Conservation (phyloP, 495 filamentous ascomycete species). For the Neurospora cerealis region DNA sequence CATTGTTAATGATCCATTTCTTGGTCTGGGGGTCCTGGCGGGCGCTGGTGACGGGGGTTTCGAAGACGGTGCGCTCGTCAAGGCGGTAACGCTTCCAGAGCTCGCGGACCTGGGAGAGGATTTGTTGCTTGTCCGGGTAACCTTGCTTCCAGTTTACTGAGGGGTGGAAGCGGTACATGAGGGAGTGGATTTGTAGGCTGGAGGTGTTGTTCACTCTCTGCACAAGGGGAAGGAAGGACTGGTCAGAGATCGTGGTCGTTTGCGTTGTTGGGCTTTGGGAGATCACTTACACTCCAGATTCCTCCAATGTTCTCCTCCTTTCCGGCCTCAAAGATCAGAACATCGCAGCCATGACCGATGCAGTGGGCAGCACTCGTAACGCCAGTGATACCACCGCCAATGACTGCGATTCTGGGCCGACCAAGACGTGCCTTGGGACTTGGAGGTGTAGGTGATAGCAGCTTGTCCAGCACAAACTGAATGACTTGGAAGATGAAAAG, state of each 20-base stretch:
- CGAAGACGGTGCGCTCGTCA: constrained; percentile 58
- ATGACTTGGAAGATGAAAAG: constrained; percentile 55
- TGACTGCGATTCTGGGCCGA: constrained; percentile 64
- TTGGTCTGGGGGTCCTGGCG: constrained; percentile 53
- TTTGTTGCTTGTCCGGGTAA: constrained; percentile 66
- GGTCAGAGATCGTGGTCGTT: not conserved
- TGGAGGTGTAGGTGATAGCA: constrained; percentile 63
- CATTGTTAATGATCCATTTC: constrained; percentile 70
- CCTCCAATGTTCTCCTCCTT: constrained; percentile 56
- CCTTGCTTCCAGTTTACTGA: constrained; percentile 62
- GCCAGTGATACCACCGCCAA: constrained; percentile 75
- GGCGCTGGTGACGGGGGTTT: constrained; percentile 55
- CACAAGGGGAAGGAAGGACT: not conserved
- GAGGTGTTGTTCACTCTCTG: constrained; percentile 77
- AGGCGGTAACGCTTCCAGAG: constrained; percentile 72
- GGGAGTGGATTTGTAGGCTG: constrained; percentile 68
- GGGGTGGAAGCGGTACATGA: constrained; percentile 86
- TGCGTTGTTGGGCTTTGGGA: not conserved
- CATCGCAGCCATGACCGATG: constrained; percentile 79
- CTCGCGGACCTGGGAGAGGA: constrained; percentile 56
- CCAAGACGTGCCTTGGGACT: constrained; percentile 40
- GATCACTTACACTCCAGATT: constrained; percentile 65
- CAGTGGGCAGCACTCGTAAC: constrained; percentile 76
- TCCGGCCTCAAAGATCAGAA: constrained; percentile 66
- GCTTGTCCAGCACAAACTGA: constrained; percentile 53